Conservation (phyloP, 106 monocot genomes). For the Alisma plantagoaquatica region DNA sequence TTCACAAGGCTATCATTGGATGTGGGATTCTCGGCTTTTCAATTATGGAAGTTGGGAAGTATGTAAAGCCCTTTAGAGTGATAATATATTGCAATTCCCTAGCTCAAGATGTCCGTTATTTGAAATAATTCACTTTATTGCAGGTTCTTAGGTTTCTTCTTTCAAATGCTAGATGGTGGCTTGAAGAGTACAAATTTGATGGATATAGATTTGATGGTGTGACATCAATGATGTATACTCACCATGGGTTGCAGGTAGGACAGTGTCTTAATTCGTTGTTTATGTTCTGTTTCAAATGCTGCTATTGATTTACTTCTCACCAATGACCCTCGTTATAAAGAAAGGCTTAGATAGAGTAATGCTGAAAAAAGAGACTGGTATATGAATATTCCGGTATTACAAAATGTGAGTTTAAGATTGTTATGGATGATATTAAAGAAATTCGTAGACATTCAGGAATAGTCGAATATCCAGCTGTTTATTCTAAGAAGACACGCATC, state of each 20-base stretch:
- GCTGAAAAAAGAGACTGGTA: too few species aligned
- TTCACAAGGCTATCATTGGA: conserved; percentile 88
- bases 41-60: conserved; percentile 99
- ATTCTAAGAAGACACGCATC: too few species aligned
- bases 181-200: conserved; percentile 99
- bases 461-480: too few species aligned
- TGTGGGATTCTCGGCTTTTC: conserved; percentile 99
- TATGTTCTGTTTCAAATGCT: background rate
- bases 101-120: background rate
- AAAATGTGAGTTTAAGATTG: too few species aligned
- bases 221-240: conserved; percentile 99
- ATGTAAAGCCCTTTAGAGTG: too few species aligned
- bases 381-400: too few species aligned
- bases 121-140: too few species aligned
- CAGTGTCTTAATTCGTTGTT: background rate
- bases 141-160: conserved; percentile 89
- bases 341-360: too few species aligned
- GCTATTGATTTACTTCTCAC: background rate
- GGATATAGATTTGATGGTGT: conserved; percentile 99
- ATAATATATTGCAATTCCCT: background rate
- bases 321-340: too few species aligned
- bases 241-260: conserved; percentile 83
- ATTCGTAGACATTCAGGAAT: too few species aligned
- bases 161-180: conserved; percentile 99
- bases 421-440: too few species aligned